Evolutionary conservation across 169 alveolate species (phyloP).

Genomic region (Fabrea salina): DNA sequence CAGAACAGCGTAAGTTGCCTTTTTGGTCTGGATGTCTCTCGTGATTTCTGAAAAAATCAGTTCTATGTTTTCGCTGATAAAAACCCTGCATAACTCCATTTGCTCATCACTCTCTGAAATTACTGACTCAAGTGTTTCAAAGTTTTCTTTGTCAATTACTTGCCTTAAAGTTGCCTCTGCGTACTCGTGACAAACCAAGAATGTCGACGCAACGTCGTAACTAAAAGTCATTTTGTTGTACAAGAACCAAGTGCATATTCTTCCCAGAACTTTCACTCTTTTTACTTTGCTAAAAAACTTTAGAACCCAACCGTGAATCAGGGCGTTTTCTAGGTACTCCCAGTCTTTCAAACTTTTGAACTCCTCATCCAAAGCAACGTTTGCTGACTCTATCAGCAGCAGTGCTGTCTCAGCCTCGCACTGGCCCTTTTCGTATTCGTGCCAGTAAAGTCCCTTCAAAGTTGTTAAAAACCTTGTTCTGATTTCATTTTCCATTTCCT

Average conservation of each 20-base stretch:
- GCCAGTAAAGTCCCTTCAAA: conserved; percentile 14
- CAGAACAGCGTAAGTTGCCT: conserved; percentile 25
- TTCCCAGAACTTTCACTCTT: not conserved
- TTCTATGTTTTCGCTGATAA: not conserved
- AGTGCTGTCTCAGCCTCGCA: not conserved
- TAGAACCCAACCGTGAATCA: not conserved
- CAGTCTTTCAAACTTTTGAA: not conserved
- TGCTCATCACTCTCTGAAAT: not conserved
- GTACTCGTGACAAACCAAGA: conserved; percentile 11
- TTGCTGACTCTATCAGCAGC: not conserved
- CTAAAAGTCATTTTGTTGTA: not conserved
- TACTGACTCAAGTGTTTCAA: not conserved
- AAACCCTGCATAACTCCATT: conserved; percentile 7
- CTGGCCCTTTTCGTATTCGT: not conserved
- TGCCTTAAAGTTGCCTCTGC: too few relatives aligned
- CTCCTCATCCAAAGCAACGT: not conserved
- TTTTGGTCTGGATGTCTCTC: not conserved
- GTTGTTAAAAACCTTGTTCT: not conserved
- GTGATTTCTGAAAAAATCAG: not conserved
- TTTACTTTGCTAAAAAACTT: not conserved
- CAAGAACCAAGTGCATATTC: not conserved
- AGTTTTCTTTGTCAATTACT: not conserved
- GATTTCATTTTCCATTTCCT: not conserved
- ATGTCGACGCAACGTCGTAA: conserved; percentile 14
- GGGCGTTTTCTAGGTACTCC: not conserved